Base-by-base conservation (phyloP, 768 basidiomycete genomes). In the Paxillus rubicundulus region DNA sequence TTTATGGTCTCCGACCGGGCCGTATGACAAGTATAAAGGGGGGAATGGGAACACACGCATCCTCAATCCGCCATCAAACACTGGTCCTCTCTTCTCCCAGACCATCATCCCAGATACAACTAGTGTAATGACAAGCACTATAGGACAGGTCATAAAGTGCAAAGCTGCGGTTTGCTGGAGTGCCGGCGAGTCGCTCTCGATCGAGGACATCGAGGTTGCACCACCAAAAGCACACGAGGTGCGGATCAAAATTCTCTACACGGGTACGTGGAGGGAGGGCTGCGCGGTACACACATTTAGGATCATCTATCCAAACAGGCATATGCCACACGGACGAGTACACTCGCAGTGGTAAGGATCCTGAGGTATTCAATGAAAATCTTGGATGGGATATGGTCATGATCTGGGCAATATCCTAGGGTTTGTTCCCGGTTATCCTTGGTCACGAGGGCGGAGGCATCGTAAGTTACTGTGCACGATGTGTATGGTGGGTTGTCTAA, bases 251-350 rank as follows among this genome's bases (percentile, higher is more conserved):
- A 92, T 99, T 61, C 78, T 96, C 21, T 82, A 92, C 77, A 97
- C 93, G 43, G 97, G 95, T 82, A 63, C 57, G 77, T 66, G 37
- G 32, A 30, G 14, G 34, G 20, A 17, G 33, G 21, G 20, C 32
- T 45, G 20, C 44, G 51, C 43, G 36, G 47, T 60, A 50, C 48
- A 49, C 32, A 47, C 38, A 30, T 40, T 12, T 32, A 5, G 18
- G 18, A 33, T 47, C 56, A 24, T 45, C 39, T 36, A 47, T 40
- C 27, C 41, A 37, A 27, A 36, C 53, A 89, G 89, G 89, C 55
- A 89, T 99, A 68, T 99, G 97, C 74, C 95, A 98, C 72, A 98
- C 96, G 64, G 95, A 98, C 65, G 94, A 95, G 67, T 98, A 95
- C 76, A 95, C 93, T 55, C 86, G 94, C 67, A 94, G 92, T 68